Conservation (phyloP, 176 grass and related monocot genomes). For the Eremochloa ophiuroides region DNA sequence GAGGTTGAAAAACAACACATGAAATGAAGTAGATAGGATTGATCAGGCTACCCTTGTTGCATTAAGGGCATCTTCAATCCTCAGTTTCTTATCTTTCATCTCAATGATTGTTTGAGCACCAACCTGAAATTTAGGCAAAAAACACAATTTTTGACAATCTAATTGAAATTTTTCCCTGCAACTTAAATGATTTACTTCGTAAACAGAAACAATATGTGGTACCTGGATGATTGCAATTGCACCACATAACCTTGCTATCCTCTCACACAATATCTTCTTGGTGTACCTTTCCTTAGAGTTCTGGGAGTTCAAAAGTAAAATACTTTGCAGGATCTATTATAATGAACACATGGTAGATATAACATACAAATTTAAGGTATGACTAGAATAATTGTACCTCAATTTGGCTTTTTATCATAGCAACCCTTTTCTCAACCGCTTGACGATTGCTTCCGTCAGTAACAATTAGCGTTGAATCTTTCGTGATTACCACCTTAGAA, state of each 20-base stretch:
- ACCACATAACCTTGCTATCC: constrained; percentile 81
- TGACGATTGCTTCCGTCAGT: constrained; percentile 62
- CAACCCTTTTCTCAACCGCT: constrained; percentile 63
- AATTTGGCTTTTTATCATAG: constrained; percentile 57
- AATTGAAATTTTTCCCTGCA: not conserved
- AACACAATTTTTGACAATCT: constrained; percentile 12
- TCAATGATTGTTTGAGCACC: constrained; percentile 92
- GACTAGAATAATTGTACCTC: constrained; percentile 47
- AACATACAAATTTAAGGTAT: not conserved
- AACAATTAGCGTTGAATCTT: constrained; percentile 89
- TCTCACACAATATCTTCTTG: constrained; percentile 87
- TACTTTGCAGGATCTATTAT: not conserved
- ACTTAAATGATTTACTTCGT: not conserved
- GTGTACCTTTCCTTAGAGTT: constrained; percentile 74
- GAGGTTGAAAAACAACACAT: not conserved
- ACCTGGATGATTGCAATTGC: constrained; percentile 96
- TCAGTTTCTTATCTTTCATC: constrained; percentile 95
- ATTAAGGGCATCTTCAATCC: constrained; percentile 94
- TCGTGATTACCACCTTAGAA: constrained; percentile 66
- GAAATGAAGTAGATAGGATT: not conserved
- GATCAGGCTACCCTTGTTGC: constrained; percentile 69
- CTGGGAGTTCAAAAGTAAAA: constrained; percentile 31
- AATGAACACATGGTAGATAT: not conserved
- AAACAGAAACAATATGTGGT: constrained; percentile 5
- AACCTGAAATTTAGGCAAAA: constrained; percentile 51